Evolutionary conservation across 2,329 filamentous ascomycete genomes (phyloP).

Genomic region (Exserohilum turcica): DNA sequence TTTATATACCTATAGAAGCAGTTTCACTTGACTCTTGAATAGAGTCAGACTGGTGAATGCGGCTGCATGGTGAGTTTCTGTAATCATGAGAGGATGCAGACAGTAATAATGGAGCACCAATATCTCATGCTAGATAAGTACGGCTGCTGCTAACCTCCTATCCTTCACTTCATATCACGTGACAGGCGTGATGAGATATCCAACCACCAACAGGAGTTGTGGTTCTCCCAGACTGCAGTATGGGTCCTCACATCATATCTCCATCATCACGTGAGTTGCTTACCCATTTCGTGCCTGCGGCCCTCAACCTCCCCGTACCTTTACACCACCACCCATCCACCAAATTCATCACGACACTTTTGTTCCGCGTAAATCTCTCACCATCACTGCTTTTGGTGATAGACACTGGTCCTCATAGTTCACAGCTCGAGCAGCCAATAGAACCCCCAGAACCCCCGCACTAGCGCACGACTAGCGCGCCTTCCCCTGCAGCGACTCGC

Average conservation of each 20-base stretch:
- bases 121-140: not conserved
- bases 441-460: constrained; percentile 7
- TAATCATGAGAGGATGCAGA: not conserved
- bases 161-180: not conserved
- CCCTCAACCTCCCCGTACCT: no score
- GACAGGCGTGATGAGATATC: no score
- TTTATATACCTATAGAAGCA: no score
- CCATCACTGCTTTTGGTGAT: not conserved
- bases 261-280: not conserved
- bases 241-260: not conserved
- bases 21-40: no score
- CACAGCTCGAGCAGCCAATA: not conserved
- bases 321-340: not conserved
- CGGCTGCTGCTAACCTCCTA: no score
- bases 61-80: not conserved
- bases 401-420: not conserved
- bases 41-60: no score
- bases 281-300: no score
- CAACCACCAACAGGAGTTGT: no score
- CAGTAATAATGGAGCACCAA: not conserved
- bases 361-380: not conserved
- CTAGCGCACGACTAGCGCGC: constrained; percentile 12
- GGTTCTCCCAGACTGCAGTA: not conserved
- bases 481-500: constrained; percentile 15
- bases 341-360: no score